Evolutionary conservation across 495 filamentous ascomycete genomes (phyloP).

Genomic region (Neurospora sublineolata): DNA sequence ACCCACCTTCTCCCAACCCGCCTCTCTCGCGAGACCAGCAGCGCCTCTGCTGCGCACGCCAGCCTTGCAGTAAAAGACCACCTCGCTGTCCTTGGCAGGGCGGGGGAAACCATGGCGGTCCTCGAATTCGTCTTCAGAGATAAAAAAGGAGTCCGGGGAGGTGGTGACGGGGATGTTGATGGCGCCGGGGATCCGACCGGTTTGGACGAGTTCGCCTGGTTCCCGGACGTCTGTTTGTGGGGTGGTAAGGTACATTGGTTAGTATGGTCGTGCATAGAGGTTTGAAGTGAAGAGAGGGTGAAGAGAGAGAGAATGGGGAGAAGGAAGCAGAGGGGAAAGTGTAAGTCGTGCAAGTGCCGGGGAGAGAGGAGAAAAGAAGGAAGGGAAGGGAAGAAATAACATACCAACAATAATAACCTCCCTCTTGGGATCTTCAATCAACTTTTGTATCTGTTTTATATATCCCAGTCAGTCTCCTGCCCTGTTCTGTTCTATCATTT

Average conservation of each 20-base stretch:
- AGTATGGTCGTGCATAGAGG: no score
- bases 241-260: background rate
- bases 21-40: slow-evolving; percentile 65
- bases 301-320: background rate
- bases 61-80: slow-evolving; percentile 89
- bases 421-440: slow-evolving; percentile 3
- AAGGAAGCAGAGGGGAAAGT: background rate
- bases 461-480: background rate
- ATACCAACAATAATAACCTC: slow-evolving; percentile 14
- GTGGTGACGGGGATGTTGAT: slow-evolving; percentile 69
- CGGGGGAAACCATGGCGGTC: slow-evolving; percentile 59
- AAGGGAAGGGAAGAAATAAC: background rate
- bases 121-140: slow-evolving; percentile 64
- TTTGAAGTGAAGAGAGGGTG: background rate
- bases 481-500: background rate
- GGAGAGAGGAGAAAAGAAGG: background rate
- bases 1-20: slow-evolving; percentile 60
- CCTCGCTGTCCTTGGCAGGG: slow-evolving; percentile 40
- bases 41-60: slow-evolving; percentile 74
- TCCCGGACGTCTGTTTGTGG: slow-evolving; percentile 64
- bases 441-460: slow-evolving; percentile 9
- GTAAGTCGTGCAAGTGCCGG: no score
- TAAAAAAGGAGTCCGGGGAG: slow-evolving; percentile 64
- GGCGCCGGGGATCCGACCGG: slow-evolving; percentile 68
- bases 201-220: slow-evolving; percentile 55